phyloP scores from a whole-genome alignment of 2,329 filamentous ascomycete species.

The Aspergillus brunneoviolaceus region DNA sequence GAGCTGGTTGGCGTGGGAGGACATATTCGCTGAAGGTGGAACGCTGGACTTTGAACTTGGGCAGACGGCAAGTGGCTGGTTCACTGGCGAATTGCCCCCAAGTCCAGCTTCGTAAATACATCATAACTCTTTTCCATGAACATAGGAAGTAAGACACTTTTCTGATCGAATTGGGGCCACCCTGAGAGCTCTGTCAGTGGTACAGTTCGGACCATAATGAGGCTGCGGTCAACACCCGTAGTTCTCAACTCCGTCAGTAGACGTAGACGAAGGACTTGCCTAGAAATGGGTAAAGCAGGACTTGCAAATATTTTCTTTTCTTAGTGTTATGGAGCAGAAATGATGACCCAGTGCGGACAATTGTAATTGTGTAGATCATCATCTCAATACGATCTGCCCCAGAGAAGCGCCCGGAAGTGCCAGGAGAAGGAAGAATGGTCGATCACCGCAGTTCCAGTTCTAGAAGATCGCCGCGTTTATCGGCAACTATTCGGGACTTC shows the following conservation, averaged over 20 bases:
- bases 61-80: conserved; percentile 53
- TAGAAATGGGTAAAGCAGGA: background rate
- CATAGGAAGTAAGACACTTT: background rate
- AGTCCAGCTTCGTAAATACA: conserved; percentile 51
- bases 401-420: background rate
- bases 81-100: conserved; percentile 59
- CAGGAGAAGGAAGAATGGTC: background rate
- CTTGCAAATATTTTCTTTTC: background rate
- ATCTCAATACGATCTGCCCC: background rate
- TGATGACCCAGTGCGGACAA: background rate
- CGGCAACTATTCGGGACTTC: background rate
- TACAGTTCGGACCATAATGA: background rate
- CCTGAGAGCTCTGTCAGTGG: background rate
- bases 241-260: background rate
- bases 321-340: background rate
- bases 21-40: conserved; percentile 64
- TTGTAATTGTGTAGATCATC: conserved; percentile 3
- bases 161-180: background rate
- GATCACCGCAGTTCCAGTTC: background rate
- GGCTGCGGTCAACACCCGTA: background rate
- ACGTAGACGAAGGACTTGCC: background rate
- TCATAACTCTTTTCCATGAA: background rate
- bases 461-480: background rate
- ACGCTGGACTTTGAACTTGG: conserved; percentile 66
- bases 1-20: conserved; percentile 65